Conservation (phyloP, 345 rosid species). For the Melaleuca alternifolia region DNA sequence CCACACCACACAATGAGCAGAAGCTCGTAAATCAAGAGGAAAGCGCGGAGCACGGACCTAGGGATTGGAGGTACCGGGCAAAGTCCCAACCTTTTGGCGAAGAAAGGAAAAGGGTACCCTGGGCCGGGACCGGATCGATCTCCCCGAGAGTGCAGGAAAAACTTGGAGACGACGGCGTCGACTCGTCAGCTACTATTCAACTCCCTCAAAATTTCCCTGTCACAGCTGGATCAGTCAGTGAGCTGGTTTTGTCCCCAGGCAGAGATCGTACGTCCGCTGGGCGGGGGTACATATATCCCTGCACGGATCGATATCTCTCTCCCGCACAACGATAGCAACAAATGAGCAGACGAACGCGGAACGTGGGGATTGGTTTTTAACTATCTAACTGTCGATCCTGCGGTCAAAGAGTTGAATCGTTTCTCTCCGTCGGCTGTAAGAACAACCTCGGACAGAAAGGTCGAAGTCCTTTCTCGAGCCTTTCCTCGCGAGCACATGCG, state of each 20-base stretch:
- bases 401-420: not conserved
- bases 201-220: not conserved
- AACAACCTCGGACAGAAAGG: not conserved
- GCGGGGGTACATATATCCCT: not conserved
- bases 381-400: not conserved
- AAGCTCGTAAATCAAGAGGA: not conserved
- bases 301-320: not conserved
- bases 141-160: not conserved
- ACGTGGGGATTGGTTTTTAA: not conserved
- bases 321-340: not conserved
- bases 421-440: not conserved
- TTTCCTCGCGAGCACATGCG: no score
- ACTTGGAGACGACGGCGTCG: not conserved
- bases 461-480: not conserved
- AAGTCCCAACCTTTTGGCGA: not conserved
- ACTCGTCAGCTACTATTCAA: not conserved
- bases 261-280: not conserved
- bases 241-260: not conserved
- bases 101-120: not conserved
- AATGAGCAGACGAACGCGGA: not conserved
- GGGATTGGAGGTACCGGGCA: not conserved
- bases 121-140: not conserved
- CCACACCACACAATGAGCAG: not conserved
- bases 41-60: not conserved
- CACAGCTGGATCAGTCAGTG: not conserved